Percentiles rank a stretch among this genome's conserved stretches.
phyloP scores from a whole-genome alignment of 2,329 filamentous ascomycete species.

The Neurospora sp. region DNA sequence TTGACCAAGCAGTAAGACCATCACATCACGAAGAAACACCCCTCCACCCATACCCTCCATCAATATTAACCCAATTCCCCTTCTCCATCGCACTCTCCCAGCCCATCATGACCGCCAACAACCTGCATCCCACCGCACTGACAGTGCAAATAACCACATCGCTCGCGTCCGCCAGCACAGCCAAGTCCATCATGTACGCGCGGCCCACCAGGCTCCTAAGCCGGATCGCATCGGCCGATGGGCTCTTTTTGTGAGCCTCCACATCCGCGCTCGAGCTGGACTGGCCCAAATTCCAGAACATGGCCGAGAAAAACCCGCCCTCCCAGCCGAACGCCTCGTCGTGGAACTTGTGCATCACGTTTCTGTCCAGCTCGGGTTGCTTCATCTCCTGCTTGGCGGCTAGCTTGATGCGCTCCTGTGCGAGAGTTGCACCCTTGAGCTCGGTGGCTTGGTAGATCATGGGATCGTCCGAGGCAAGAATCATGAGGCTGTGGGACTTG shows the following conservation, averaged over 20 bases:
- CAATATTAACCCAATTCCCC: constrained; percentile 68
- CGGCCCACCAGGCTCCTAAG: constrained; percentile 66
- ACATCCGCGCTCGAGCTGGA: constrained; percentile 25
- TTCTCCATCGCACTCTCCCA: constrained; percentile 59
- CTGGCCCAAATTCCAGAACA: constrained; percentile 72
- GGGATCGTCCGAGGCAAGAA: constrained; percentile 76
- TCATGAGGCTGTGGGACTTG: constrained; percentile 36
- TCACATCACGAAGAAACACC: neutral
- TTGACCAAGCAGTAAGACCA: no score
- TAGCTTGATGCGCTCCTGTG: constrained; percentile 68
- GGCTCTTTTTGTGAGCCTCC: constrained; percentile 21
- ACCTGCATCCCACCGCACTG: constrained; percentile 60
- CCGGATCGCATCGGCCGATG: constrained; percentile 47
- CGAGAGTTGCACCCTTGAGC: constrained; percentile 44
- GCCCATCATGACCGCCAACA: constrained; percentile 79
- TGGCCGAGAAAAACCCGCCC: constrained; percentile 71
- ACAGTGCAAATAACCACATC: constrained; percentile 71
- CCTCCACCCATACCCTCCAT: constrained; percentile 57
- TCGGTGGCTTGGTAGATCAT: constrained; percentile 60
- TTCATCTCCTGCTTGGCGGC: constrained; percentile 50
- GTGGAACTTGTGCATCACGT: constrained; percentile 54
- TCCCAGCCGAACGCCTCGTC: constrained; percentile 80
- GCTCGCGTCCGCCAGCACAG: constrained; percentile 57
- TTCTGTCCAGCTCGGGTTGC: constrained; percentile 28
- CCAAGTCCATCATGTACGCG: constrained; percentile 75